Evolutionary conservation across 2,329 filamentous ascomycete genomes (phyloP), one percentile per base, ranked within the genome.

Genomic region (Aureobasidium namibiae): DNA sequence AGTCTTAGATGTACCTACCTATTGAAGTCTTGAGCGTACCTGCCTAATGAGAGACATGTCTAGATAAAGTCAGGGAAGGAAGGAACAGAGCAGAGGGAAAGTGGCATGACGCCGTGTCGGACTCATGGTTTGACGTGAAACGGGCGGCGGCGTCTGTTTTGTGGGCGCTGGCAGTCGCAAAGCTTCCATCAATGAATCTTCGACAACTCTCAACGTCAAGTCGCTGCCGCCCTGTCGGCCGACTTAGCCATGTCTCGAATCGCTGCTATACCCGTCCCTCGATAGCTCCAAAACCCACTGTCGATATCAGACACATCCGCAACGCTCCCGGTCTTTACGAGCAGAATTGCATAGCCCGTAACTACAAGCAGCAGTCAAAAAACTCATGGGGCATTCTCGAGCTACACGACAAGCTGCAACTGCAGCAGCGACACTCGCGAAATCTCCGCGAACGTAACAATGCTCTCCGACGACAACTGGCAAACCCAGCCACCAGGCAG

Each of bases 261-360:
- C 61, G 66, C 14, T n/a, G 36, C 23, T 78, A 75, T 62, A 74
- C 74, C 3, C 80, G 86, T 39, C 88, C 88, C 4, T 79, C 87
- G 1, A 86, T 82, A 56, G 91, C 89, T 14, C 91, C 90, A 11
- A 92, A 90, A 70, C 84, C 89, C 26, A 82, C 82, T 48, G 81
- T 95, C 65, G 88, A 96, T 75, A 81, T 95, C 70, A 92, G 90
- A 72, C 87, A 94, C 75, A 96, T 99, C 71, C 91, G 92, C 60
- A 82, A 90, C 68, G 89, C 95, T 73, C 84, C 88, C 16, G 83
- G 86, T 14, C 80, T 95, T 16, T 89, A 96, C 77, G 82, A 88
- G 66, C 79, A 87, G 65, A 97, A 95, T 69, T 95, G 90, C 74
- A 71, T 87, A 61, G 86, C 91, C 65, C 85, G 94, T 65, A 96